Percentiles rank a stretch among this genome's conserved stretches.
phyloP scores from a whole-genome alignment of 1,284 basidiomycete genomes.

The Apiotrichum mycotoxinovorans region DNA sequence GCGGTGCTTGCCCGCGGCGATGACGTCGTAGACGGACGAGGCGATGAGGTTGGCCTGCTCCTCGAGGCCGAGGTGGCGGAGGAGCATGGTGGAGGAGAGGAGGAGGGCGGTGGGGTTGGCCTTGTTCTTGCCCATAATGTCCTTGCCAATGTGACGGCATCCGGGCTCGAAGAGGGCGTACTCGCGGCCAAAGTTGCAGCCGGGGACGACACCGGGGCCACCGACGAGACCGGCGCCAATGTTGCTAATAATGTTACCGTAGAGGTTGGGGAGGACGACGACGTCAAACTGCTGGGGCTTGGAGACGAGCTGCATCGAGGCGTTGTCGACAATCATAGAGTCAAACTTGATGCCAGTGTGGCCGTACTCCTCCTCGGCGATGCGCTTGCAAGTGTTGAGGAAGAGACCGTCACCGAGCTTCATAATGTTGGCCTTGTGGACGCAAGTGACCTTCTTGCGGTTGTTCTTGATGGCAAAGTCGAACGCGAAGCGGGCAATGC shows the following conservation, averaged over 20 bases:
- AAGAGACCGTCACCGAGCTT: slow-evolving; percentile 99
- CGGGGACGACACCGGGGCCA: slow-evolving; percentile 95
- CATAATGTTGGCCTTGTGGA: slow-evolving; percentile 99
- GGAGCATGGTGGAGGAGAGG: slow-evolving; percentile 96
- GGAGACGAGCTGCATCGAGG: slow-evolving; percentile 97
- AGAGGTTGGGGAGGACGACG: slow-evolving; percentile 53
- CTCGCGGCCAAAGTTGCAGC: slow-evolving; percentile 96
- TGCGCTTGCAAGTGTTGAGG: slow-evolving; percentile 94
- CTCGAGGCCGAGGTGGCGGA: slow-evolving; percentile 94
- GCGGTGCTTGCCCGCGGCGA: slow-evolving; percentile 81
- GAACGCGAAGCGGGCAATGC: slow-evolving; percentile 95
- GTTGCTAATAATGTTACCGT: slow-evolving; percentile 97
- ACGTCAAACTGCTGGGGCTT: slow-evolving; percentile 73
- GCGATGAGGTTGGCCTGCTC: slow-evolving; percentile 93
- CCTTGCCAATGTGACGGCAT: slow-evolving; percentile 96
- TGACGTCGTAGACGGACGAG: slow-evolving; percentile 86
- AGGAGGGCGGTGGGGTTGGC: slow-evolving; percentile 99
- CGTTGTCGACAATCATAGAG: slow-evolving; percentile 99
- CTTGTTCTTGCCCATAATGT: slow-evolving; percentile 95
- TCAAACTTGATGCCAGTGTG: slow-evolving; percentile 87
- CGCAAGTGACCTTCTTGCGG: slow-evolving; percentile 99
- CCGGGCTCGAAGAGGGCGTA: slow-evolving; percentile 98
- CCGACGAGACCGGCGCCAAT: slow-evolving; percentile 98
- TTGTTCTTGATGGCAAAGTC: slow-evolving; percentile 99
- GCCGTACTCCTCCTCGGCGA: slow-evolving; percentile 89